Percentiles rank a stretch among this genome's conserved stretches.
Evolutionary conservation across 1,139 yeast species (phyloP).

Genomic region (Dujonia santamariae): DNA sequence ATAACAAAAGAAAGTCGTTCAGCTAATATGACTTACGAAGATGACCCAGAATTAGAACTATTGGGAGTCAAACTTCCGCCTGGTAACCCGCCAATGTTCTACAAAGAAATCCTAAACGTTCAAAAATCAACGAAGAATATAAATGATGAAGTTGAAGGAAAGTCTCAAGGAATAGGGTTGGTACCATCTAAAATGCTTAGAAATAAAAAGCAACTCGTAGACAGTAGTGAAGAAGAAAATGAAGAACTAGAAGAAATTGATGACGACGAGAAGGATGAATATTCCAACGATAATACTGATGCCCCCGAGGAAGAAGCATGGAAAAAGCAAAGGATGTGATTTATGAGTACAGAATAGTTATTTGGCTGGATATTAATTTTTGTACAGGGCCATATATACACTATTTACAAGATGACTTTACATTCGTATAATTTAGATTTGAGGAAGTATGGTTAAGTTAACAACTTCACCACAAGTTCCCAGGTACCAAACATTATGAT

Average conservation of each 20-base stretch:
- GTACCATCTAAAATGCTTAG: conserved; percentile 7
- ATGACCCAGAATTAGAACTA: conserved; percentile 28
- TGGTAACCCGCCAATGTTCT: conserved; percentile 40
- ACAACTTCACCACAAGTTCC: conserved; percentile 81
- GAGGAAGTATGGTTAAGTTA: too few species aligned
- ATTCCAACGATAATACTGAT: conserved; percentile 1
- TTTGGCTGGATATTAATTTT: not conserved
- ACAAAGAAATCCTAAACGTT: conserved; percentile 33
- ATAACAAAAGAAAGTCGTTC: not conserved
- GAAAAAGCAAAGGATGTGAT: not conserved
- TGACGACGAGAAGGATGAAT: conserved; percentile 2
- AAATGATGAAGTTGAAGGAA: not conserved
- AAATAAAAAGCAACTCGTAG: conserved; percentile 3
- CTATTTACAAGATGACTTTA: conserved; percentile 5
- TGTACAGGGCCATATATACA: conserved; percentile 1
- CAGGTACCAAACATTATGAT: conserved; percentile 99
- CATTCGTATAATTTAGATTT: too few species aligned
- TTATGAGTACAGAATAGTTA: not conserved
- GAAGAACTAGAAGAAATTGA: conserved; percentile 8
- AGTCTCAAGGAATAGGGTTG: conserved; percentile 2
- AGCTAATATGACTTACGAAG: conserved; percentile 21
- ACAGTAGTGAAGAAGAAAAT: conserved; percentile 3
- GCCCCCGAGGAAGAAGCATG: conserved; percentile 15
- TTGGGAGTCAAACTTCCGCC: conserved; percentile 31
- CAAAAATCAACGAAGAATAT: not conserved